These are phyloP conservation scores for Salicornia ramosissima DNA, from an alignment of 148 eudicot species.

Conservation along the genomic window DNA sequence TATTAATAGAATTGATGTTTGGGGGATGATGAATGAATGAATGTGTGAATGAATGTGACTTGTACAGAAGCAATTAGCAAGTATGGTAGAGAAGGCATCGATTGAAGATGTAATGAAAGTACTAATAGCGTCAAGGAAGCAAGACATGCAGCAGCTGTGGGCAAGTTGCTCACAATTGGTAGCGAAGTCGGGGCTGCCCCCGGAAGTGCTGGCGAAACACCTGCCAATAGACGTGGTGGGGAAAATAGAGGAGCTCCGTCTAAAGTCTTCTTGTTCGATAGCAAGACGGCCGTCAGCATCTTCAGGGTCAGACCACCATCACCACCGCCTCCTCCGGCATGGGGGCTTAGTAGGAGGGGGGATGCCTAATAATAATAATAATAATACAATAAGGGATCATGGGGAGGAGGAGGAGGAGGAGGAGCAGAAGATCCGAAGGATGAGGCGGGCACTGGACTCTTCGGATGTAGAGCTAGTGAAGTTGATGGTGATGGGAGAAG, in stretches of 20 bases:
- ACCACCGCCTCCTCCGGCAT: conserved; percentile 44
- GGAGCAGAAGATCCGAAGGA: conserved; percentile 80
- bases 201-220: conserved; percentile 85
- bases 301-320: too few relatives aligned
- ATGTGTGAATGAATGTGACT: not conserved
- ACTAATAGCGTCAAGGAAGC: conserved; percentile 81
- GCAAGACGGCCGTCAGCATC: conserved; percentile 47
- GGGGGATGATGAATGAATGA: not conserved
- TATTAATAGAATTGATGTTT: too few relatives aligned
- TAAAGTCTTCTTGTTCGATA: conserved; percentile 56
- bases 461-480: conserved; percentile 93
- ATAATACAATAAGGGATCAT: too few relatives aligned
- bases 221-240: conserved; percentile 77
- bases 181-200: conserved; percentile 85
- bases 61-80: conserved; percentile 78
- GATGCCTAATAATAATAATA: too few relatives aligned
- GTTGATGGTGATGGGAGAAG: conserved; percentile 96
- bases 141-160: conserved; percentile 94
- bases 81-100: conserved; percentile 93
- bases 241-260: conserved; percentile 82
- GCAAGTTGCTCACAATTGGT: conserved; percentile 83
- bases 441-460: conserved; percentile 89
- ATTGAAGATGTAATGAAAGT: conserved; percentile 98
- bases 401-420: conserved; percentile 47
- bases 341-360: too few relatives aligned